A percentile compares a stretch with the other conserved stretches of the same genome.
Evolutionary conservation across 2,329 filamentous ascomycete species (phyloP).

Genomic region (Hypoxylon sp.): DNA sequence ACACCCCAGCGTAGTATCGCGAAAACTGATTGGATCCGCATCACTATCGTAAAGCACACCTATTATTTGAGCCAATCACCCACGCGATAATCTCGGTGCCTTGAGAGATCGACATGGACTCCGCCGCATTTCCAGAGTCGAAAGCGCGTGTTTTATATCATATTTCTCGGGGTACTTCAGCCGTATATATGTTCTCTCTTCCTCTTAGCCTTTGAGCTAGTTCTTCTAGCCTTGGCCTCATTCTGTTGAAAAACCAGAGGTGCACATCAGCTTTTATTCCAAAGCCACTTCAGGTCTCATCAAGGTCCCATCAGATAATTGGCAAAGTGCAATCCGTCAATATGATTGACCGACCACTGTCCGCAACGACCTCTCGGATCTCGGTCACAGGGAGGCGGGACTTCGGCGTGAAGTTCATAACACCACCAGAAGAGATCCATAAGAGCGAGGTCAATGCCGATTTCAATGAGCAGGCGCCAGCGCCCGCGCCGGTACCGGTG

Average conservation of each 20-base stretch:
- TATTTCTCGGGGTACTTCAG: not conserved
- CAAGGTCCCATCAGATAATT: not conserved
- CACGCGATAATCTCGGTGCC: slow-evolving; percentile 43
- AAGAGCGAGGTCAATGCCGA: slow-evolving; percentile 3
- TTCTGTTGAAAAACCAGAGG: not conserved
- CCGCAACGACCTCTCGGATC: slow-evolving; percentile 42
- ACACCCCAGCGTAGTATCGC: not conserved
- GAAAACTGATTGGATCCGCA: slow-evolving; percentile 27
- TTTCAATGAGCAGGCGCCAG: slow-evolving; percentile 8
- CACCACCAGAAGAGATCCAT: slow-evolving; percentile 30
- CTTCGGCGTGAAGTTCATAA: slow-evolving; percentile 43
- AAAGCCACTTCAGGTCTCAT: not conserved
- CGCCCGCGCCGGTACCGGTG: not conserved
- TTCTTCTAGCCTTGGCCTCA: slow-evolving; percentile 3
- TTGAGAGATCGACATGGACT: slow-evolving; percentile 33
- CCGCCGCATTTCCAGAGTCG: slow-evolving; percentile 9
- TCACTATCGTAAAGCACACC: not conserved
- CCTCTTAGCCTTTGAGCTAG: not conserved
- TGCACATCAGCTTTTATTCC: not conserved
- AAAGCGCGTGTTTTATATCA: slow-evolving; percentile 8
- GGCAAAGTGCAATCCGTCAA: slow-evolving; percentile 6
- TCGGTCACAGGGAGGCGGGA: slow-evolving; percentile 42
- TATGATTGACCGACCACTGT: slow-evolving; percentile 33
- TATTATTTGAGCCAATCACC: slow-evolving; percentile 32
- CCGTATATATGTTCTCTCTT: slow-evolving; percentile 25